Percentiles rank a stretch among this genome's conserved stretches.
These are phyloP conservation scores for Serendipita indica DNA, from an alignment of 768 basidiomycete species.

Conservation along the genomic window DNA sequence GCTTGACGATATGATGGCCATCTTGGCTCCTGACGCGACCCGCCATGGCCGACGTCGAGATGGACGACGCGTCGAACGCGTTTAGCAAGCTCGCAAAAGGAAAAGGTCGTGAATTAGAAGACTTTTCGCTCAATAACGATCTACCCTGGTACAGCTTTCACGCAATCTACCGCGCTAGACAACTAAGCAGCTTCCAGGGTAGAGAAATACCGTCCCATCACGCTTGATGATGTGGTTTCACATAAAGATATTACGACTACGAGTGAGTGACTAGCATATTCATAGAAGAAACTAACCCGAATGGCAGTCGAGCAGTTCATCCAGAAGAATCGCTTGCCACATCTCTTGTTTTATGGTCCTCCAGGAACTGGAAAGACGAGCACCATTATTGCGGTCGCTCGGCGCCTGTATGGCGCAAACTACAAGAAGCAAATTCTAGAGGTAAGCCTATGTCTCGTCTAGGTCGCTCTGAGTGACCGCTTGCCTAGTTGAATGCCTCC, in stretches of 20 bases:
- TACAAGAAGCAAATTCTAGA: constrained; percentile 90
- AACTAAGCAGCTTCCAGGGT: constrained; percentile 44
- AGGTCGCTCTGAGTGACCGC: neutral
- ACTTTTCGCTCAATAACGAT: constrained; percentile 30
- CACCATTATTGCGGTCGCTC: constrained; percentile 88
- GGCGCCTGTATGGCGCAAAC: constrained; percentile 78
- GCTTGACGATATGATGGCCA: no score
- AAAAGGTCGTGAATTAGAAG: neutral
- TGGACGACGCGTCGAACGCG: constrained; percentile 8
- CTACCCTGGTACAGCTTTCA: constrained; percentile 59
- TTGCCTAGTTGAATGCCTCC: constrained; percentile 75
- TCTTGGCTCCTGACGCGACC: no score
- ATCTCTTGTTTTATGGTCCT: constrained; percentile 93
- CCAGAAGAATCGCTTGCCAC: constrained; percentile 83
- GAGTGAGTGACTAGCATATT: constrained; percentile 44
- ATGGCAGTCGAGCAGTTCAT: constrained; percentile 86
- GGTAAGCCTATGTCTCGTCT: constrained; percentile 29
- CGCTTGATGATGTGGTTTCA: constrained; percentile 87
- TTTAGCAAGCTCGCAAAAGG: neutral
- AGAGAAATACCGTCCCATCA: constrained; percentile 90
- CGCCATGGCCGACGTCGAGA: neutral
- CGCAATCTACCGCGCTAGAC: constrained; percentile 1
- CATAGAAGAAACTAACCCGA: neutral
- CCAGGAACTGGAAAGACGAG: constrained; percentile 98
- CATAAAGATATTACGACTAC: constrained; percentile 92